A percentile compares a stretch with the other conserved stretches of the same genome.
phyloP scores from a whole-genome alignment of 352 stramenopile species.

The Phytophthora constricta region DNA sequence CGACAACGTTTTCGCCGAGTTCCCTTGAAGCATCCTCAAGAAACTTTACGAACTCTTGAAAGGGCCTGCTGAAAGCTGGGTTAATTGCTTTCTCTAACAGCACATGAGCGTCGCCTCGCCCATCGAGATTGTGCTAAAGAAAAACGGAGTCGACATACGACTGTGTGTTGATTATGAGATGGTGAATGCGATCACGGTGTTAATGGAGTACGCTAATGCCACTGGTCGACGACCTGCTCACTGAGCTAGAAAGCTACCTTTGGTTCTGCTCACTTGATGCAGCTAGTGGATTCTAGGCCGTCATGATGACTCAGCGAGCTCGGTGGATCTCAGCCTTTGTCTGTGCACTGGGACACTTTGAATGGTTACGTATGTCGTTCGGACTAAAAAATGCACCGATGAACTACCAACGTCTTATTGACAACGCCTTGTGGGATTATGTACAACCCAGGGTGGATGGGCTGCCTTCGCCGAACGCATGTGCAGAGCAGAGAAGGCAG shows the following conservation, averaged over 20 bases:
- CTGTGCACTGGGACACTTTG: neutral
- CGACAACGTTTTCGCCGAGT: neutral
- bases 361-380: neutral
- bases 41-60: neutral
- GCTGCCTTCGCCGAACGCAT: neutral
- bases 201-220: neutral
- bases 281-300: neutral
- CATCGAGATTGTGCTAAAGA: neutral
- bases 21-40: neutral
- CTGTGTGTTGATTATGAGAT: neutral
- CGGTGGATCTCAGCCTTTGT: neutral
- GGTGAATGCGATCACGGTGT: neutral
- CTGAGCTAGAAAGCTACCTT: neutral
- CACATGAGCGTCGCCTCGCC: neutral
- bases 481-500: neutral
- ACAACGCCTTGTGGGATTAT: neutral
- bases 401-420: neutral
- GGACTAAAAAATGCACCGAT: neutral
- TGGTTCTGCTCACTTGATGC: neutral
- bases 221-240: neutral
- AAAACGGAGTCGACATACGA: neutral
- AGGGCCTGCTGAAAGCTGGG: neutral
- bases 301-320: neutral
- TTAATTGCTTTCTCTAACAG: neutral
- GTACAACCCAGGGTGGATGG: neutral